These are phyloP conservation scores for Ehretia macrophylla DNA, from an alignment of 257 asterid species.

Conservation along the genomic window DNA sequence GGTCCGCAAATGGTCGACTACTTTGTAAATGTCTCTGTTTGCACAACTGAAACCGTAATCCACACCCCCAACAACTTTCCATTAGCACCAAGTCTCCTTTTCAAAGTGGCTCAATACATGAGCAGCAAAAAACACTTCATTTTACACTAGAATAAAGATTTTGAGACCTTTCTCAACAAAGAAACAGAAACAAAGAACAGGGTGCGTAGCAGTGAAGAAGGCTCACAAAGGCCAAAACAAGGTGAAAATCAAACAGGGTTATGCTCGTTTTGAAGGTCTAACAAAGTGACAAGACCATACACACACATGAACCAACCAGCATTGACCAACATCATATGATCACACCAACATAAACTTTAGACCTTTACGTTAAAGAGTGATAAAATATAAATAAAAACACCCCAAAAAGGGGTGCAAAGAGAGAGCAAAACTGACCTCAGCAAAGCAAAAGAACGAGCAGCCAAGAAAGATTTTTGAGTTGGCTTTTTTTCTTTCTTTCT, in stretches of 20 bases:
- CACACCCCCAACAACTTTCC: too few species aligned
- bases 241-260: slow-evolving; percentile 9
- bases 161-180: neutral
- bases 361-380: slow-evolving; percentile 11
- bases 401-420: neutral
- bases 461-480: too few species aligned
- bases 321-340: slow-evolving; percentile 14
- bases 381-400: neutral
- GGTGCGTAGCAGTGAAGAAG: too few species aligned
- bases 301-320: slow-evolving; percentile 11
- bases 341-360: slow-evolving; percentile 13
- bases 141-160: neutral
- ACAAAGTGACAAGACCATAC: slow-evolving; percentile 10
- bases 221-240: neutral
- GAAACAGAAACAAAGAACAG: neutral
- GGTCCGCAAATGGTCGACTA: too few species aligned
- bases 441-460: slow-evolving; percentile 5
- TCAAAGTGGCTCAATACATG: too few species aligned
- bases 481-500: neutral
- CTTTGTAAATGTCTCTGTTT: too few species aligned
- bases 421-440: slow-evolving; percentile 1
- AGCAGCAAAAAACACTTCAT: too few species aligned
- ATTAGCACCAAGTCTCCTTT: too few species aligned
- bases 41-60: too few species aligned
- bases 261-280: slow-evolving; percentile 1